Evolutionary conservation across 2,329 filamentous ascomycete genomes (phyloP).

Genomic region (Chaetomium sp.): DNA sequence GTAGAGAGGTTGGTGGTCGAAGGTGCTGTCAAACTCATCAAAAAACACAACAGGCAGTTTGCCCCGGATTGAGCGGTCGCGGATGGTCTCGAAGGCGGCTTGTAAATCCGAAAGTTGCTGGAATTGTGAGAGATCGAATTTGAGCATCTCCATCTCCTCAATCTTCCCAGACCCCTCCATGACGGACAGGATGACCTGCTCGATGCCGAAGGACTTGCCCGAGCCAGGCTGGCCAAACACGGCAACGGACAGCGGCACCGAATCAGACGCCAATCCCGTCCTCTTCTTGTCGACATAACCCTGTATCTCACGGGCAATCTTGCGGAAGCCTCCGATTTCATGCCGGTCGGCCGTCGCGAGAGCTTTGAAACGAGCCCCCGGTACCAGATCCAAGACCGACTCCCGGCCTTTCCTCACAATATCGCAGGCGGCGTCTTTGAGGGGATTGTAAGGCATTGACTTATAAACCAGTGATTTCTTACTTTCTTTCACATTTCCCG

Average conservation of each 20-base stretch:
- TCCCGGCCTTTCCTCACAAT: background rate
- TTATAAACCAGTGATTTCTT: background rate
- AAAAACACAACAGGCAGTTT: background rate
- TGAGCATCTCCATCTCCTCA: background rate
- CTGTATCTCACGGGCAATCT: background rate
- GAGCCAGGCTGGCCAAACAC: background rate
- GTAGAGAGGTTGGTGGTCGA: background rate
- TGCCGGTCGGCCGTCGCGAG: background rate
- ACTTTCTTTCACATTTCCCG: background rate
- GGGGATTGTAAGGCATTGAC: background rate
- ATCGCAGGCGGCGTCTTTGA: background rate
- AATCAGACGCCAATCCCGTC: no score
- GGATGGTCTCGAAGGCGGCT: background rate
- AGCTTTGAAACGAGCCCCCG: background rate
- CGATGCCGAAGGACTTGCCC: background rate
- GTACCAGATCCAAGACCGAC: background rate
- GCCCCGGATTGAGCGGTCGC: background rate
- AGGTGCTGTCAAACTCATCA: background rate
- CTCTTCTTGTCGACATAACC: background rate
- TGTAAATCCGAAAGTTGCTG: background rate
- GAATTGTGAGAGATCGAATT: background rate
- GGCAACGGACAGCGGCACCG: background rate
- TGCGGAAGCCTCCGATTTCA: background rate
- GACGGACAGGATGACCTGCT: background rate
- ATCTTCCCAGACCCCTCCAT: background rate